Base-by-base conservation (phyloP, 805 yeast genomes). In the Saccharomycopsis selenospora region DNA sequence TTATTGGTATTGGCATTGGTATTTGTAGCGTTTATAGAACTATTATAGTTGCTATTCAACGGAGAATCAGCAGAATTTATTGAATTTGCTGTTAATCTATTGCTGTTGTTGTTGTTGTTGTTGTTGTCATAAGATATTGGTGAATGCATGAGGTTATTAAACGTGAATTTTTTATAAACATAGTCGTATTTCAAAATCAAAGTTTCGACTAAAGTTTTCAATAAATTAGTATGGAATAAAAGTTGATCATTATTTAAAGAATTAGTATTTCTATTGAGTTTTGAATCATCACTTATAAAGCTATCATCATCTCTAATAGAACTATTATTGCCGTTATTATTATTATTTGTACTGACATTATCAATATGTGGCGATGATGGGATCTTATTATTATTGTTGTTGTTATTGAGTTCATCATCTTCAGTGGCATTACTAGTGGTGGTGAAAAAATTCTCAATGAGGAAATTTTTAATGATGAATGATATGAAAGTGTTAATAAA, bases 111-210 rank as follows among this genome's bases (percentile, higher is more conserved):
- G n/a, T 11, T 30, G 20, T 17, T 41, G 43, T n/a, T 28, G 20
- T n/a, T 43, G 4, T 13, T 18, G 17, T 24, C 38, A 11, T 13
- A 17, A 20, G 52, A 45, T 13, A 46, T 8, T 4, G 38, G 38
- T 20, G 17, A 10, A 33, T 33, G 38, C 38, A 33, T 14, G 38
- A 47, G 7, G 23, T 27, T 23, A 4, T 44, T 27, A 4, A 33
- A 17, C 25, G 40, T 49, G 24, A 49, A 46, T 14, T 40, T 36
- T 24, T 41, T 43, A 18, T 40, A 40, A 8, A 52, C 43, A 25
- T 24, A 46, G 18, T 46, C 47, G 36, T 52, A 52, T 38, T 52
- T 52, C 5, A 43, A 13, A 13, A 49, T 46, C 20, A 52, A 33
- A 8, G 40, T 28, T 33, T 49, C 50, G 14, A 52, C 45, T 18